Conservation (phyloP, 768 basidiomycete genomes). For the Mycena epipterygia region DNA sequence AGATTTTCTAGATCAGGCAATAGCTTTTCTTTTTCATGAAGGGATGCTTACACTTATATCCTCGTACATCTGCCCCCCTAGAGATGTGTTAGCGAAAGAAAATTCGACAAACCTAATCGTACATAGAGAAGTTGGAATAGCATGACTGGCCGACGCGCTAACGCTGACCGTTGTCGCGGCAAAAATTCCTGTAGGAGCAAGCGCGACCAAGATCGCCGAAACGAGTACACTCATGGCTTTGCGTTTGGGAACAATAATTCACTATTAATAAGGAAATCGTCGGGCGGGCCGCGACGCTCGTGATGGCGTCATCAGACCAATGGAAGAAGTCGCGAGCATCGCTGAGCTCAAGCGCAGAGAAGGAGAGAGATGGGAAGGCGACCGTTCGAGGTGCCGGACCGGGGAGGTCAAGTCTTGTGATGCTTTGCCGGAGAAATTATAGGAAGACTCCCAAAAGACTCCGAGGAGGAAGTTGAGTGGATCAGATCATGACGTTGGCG, state of each 20-base stretch:
- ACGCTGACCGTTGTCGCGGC: conserved; percentile 59
- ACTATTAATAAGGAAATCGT: not conserved
- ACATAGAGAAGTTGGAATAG: conserved; percentile 68
- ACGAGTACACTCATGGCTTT: not conserved
- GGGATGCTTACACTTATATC: conserved; percentile 70
- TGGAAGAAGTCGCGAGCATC: not conserved
- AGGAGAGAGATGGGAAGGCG: too few relatives aligned
- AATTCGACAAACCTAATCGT: conserved; percentile 36
- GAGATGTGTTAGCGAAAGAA: not conserved
- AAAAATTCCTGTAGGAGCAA: conserved; percentile 73
- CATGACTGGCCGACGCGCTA: conserved; percentile 62
- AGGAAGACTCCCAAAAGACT: too few relatives aligned
- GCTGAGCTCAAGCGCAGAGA: not conserved
- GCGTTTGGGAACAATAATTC: not conserved
- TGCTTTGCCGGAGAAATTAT: too few relatives aligned
- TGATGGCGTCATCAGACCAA: conserved; percentile 26
- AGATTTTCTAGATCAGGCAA: conserved; percentile 7
- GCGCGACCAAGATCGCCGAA: not conserved
- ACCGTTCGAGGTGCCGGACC: too few relatives aligned
- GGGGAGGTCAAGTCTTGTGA: too few relatives aligned
- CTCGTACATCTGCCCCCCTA: conserved; percentile 76
- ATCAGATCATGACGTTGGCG: too few relatives aligned
- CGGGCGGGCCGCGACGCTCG: conserved; percentile 21
- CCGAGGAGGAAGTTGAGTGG: too few relatives aligned
- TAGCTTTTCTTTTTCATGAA: not conserved